Evolutionary conservation across 441 rosid genomes (phyloP).

Genomic region (Isatis lusitanica): DNA sequence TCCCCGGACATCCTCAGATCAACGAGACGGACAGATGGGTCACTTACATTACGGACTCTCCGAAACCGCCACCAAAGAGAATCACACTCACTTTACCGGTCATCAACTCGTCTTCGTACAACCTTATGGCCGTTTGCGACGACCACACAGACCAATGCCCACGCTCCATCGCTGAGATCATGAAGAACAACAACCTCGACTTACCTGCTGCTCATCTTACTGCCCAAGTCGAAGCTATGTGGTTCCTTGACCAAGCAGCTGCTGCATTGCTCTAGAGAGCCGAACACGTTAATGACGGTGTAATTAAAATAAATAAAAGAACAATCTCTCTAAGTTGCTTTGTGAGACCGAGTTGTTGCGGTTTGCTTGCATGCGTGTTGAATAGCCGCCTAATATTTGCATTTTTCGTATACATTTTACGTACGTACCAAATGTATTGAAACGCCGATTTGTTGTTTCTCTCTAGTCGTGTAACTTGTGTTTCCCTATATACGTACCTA

Average conservation of each 20-base stretch:
- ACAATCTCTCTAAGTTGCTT: background rate
- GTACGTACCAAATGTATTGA: background rate
- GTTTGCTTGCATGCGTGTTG: constrained; percentile 10
- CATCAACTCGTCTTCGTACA: constrained; percentile 69
- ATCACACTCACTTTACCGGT: constrained; percentile 81
- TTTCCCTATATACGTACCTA: too few relatives aligned
- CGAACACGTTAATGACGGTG: background rate
- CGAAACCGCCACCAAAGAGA: constrained; percentile 76
- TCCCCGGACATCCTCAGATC: constrained; percentile 62
- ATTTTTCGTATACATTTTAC: background rate
- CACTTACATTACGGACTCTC: constrained; percentile 69
- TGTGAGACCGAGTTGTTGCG: constrained; percentile 1
- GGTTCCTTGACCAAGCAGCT: constrained; percentile 82
- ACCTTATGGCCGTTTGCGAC: constrained; percentile 66
- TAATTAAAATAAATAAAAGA: background rate
- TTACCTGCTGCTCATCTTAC: constrained; percentile 64
- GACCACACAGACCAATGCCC: constrained; percentile 46
- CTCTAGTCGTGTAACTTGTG: background rate
- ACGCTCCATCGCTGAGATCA: constrained; percentile 46
- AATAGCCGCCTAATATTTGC: constrained; percentile 7
- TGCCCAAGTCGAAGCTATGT: constrained; percentile 55
- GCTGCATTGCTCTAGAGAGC: constrained; percentile 60
- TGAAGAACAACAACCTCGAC: constrained; percentile 31
- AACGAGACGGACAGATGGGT: constrained; percentile 66
- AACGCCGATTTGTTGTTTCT: background rate